Evolutionary conservation across 768 basidiomycete species (phyloP).

Genomic region (Daedaleopsis nitida): DNA sequence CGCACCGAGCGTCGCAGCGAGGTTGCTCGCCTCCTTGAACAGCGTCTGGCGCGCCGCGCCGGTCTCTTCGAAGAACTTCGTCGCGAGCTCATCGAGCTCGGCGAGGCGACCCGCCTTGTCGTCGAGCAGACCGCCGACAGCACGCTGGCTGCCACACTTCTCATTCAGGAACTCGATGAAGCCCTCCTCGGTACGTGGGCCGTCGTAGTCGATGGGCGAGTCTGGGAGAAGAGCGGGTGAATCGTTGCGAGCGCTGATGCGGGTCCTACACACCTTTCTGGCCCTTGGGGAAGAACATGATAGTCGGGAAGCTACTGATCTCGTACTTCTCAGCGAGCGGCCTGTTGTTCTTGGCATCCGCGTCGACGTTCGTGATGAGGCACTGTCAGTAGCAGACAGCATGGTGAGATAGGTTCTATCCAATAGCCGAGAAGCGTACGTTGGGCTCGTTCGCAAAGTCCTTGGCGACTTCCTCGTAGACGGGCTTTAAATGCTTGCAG

Average conservation of each 20-base stretch:
- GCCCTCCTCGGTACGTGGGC: conserved; percentile 70
- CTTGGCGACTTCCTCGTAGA: conserved; percentile 81
- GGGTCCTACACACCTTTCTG: conserved; percentile 39
- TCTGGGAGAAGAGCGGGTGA: neutral
- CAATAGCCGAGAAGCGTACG: conserved; percentile 41
- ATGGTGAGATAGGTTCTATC: neutral
- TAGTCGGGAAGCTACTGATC: conserved; percentile 84
- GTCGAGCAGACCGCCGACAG: conserved; percentile 79
- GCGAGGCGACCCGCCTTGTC: conserved; percentile 84
- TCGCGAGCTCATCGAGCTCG: conserved; percentile 77
- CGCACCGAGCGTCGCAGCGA: conserved; percentile 53
- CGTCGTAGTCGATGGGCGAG: conserved; percentile 60
- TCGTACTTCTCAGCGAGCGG: conserved; percentile 71
- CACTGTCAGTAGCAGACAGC: conserved; percentile 49
- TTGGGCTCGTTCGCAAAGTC: conserved; percentile 78
- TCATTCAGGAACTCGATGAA: conserved; percentile 82
- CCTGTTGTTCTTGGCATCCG: conserved; percentile 80
- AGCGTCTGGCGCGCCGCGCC: conserved; percentile 60
- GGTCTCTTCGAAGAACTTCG: conserved; percentile 67
- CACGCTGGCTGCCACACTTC: conserved; percentile 84
- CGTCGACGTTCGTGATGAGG: conserved; percentile 88
- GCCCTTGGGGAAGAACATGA: conserved; percentile 90
- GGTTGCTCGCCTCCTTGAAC: conserved; percentile 59
- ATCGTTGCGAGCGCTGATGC: neutral
- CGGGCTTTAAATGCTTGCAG: conserved; percentile 90